Conservation (phyloP, 1,284 basidiomycete species). For the Neotropicomus parvogracilis region DNA sequence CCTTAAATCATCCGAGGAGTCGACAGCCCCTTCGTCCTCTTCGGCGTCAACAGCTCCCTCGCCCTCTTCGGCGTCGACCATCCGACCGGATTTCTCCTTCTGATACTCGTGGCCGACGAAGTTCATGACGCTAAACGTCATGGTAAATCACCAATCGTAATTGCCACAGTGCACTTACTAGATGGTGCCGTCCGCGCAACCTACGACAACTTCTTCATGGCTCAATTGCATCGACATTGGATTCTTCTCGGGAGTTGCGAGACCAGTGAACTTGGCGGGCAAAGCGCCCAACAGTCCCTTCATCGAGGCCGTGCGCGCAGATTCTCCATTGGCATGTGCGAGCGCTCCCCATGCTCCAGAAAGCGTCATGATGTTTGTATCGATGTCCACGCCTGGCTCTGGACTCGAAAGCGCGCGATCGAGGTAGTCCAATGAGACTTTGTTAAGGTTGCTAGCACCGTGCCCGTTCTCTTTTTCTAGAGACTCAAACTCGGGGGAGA, state of each 20-base stretch:
- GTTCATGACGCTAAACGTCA: slow-evolving; percentile 47
- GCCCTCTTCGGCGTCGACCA: slow-evolving; percentile 12
- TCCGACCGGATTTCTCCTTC: slow-evolving; percentile 12
- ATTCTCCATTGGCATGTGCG: slow-evolving; percentile 38
- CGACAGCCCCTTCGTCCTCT: slow-evolving; percentile 14
- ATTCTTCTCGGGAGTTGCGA: slow-evolving; percentile 80
- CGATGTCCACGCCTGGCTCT: slow-evolving; percentile 49
- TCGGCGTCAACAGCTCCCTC: slow-evolving; percentile 12
- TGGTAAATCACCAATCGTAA: slow-evolving; percentile 9
- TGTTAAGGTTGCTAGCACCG: slow-evolving; percentile 10
- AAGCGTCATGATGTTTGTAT: slow-evolving; percentile 57
- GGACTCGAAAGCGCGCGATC: slow-evolving; percentile 17
- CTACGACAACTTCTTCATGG: slow-evolving; percentile 82
- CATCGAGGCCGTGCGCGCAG: slow-evolving; percentile 35
- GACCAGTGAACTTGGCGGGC: slow-evolving; percentile 63
- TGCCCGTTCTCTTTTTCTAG: slow-evolving; percentile 26
- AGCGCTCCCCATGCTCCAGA: slow-evolving; percentile 69
- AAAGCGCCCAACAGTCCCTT: slow-evolving; percentile 59
- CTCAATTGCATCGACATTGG: slow-evolving; percentile 86
- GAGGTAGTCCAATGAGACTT: slow-evolving; percentile 14
- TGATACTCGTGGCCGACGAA: slow-evolving; percentile 54
- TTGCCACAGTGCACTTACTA: slow-evolving; percentile 52
- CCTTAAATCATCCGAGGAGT: slow-evolving; percentile 14
- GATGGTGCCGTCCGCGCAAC: slow-evolving; percentile 84
- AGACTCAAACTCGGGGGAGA: slow-evolving; percentile 27